Conservation (phyloP, 257 asterid species). For the Catharanthus roseus region DNA sequence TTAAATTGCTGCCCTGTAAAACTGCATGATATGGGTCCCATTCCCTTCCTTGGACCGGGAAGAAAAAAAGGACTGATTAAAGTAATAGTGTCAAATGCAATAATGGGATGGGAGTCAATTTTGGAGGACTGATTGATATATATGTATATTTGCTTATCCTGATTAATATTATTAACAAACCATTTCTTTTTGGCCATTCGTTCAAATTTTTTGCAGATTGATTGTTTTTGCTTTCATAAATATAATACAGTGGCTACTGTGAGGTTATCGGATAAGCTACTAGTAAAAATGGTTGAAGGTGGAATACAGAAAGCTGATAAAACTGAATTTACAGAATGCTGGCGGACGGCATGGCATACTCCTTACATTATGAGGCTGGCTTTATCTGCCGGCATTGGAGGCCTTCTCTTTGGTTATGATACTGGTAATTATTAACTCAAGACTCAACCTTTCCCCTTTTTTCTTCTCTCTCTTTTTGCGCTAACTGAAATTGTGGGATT, state of each 20-base stretch:
- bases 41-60: neutral
- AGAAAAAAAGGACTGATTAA: neutral
- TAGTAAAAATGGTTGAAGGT: slow-evolving; percentile 29
- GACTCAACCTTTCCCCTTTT: neutral
- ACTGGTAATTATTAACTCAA: slow-evolving; percentile 16
- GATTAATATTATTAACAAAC: neutral
- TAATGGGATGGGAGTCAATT: neutral
- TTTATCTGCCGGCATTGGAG: slow-evolving; percentile 38
- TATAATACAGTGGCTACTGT: no score
- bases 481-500: neutral
- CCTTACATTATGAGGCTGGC: slow-evolving; percentile 39
- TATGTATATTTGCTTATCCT: neutral
- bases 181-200: neutral
- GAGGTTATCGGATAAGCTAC: neutral
- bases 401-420: slow-evolving; percentile 36
- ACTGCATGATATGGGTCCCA: neutral
- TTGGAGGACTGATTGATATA: neutral
- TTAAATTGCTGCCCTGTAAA: neutral
- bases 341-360: slow-evolving; percentile 31
- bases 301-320: slow-evolving; percentile 26
- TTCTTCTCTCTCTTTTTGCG: neutral
- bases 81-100: neutral
- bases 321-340: slow-evolving; percentile 34
- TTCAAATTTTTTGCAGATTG: no score
- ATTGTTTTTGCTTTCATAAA: neutral